These are phyloP conservation scores for Oryza australiensis DNA, from an alignment of 176 grass and related monocot species.

Conservation along the genomic window DNA sequence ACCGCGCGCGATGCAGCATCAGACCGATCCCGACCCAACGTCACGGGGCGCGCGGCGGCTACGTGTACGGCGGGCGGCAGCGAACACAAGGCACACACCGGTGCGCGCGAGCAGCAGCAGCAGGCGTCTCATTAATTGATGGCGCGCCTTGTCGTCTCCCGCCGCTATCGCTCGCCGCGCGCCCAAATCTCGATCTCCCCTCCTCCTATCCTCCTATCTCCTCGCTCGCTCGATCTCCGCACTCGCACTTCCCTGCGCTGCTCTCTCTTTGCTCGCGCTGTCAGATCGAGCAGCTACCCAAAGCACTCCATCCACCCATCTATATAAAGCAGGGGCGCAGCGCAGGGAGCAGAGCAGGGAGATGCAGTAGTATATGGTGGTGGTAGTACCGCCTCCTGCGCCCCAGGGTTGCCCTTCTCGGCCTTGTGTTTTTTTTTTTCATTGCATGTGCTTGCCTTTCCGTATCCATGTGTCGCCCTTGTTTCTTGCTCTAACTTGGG, in stretches of 20 bases:
- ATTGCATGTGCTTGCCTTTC: slow-evolving; percentile 38
- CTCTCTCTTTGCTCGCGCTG: too few relatives aligned
- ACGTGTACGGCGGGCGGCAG: neutral
- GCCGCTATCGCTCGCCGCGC: neutral
- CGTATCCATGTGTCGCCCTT: slow-evolving; percentile 30
- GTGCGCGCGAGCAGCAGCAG: neutral
- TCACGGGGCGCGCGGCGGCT: neutral
- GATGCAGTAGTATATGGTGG: slow-evolving; percentile 11
- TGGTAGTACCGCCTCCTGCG: slow-evolving; percentile 11
- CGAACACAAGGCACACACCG: neutral
- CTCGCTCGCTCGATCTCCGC: neutral
- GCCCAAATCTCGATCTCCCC: too few relatives aligned
- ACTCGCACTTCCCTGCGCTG: neutral
- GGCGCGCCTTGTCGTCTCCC: neutral
- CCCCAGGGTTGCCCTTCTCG: slow-evolving; percentile 57
- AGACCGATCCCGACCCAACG: neutral
- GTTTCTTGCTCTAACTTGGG: slow-evolving; percentile 23
- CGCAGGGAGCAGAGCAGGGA: neutral
- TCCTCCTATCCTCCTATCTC: neutral
- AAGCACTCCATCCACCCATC: neutral
- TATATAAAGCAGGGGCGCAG: slow-evolving; percentile 32
- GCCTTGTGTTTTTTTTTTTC: neutral
- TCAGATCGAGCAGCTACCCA: neutral
- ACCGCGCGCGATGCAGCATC: neutral
- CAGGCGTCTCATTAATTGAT: neutral